Percentiles rank a stretch among this genome's conserved stretches.
These are phyloP conservation scores for Phytophthora pini DNA, from an alignment of 352 stramenopile genomes.

Conservation along the genomic window DNA sequence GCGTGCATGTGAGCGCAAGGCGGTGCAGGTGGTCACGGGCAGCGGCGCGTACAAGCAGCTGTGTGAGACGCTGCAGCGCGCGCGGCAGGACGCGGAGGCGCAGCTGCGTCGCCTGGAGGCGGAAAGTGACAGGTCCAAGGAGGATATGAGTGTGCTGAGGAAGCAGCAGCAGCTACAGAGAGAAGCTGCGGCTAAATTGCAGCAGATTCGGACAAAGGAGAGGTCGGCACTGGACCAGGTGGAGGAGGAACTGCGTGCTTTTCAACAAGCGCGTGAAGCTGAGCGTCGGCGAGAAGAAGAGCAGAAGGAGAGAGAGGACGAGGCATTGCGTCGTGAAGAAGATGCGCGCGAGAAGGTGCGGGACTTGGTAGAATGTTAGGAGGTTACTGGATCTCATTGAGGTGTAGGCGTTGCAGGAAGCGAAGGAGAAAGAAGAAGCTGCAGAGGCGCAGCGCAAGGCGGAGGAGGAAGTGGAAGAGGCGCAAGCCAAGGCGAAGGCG, in stretches of 20 bases:
- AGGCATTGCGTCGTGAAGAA: constrained; percentile 33
- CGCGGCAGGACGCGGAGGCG: constrained; percentile 57
- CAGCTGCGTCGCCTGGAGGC: constrained; percentile 42
- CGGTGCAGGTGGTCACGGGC: constrained; percentile 55
- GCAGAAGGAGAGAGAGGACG: constrained; percentile 43
- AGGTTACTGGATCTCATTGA: neutral
- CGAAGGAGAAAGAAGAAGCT: constrained; percentile 35
- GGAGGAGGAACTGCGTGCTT: constrained; percentile 57
- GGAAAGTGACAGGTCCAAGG: neutral
- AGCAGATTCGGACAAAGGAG: constrained; percentile 51
- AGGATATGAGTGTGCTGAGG: constrained; percentile 34
- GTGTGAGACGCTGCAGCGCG: constrained; percentile 63
- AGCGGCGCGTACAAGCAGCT: constrained; percentile 66
- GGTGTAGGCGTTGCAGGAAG: constrained; percentile 28
- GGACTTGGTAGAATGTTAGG: neutral
- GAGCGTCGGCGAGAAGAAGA: constrained; percentile 42
- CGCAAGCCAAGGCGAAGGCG: constrained; percentile 40
- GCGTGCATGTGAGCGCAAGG: constrained; percentile 65
- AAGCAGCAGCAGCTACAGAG: constrained; percentile 48
- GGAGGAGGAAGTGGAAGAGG: constrained; percentile 36
- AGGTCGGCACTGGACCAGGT: constrained; percentile 48
- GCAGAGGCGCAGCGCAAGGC: constrained; percentile 31
- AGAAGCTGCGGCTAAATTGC: constrained; percentile 40
- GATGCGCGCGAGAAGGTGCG: constrained; percentile 48
- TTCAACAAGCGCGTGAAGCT: constrained; percentile 46